Conservation (phyloP, 305 asterid genomes). For the Fraxinus dipetala region DNA sequence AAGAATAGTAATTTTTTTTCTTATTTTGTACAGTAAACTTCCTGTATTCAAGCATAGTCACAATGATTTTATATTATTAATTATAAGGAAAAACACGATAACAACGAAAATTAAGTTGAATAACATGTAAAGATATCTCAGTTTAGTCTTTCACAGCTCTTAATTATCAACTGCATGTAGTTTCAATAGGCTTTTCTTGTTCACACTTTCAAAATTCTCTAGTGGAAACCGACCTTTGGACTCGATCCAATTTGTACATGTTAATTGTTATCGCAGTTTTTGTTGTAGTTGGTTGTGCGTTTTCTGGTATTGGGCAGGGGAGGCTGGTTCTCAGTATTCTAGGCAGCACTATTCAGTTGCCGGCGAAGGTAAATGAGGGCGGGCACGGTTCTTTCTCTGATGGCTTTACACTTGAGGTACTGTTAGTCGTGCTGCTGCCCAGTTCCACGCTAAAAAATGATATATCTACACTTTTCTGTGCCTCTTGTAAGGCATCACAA, state of each 20-base stretch:
- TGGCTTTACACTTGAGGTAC: conserved; percentile 39
- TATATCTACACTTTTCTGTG: conserved; percentile 35
- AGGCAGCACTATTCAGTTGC: conserved; percentile 34
- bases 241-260: conserved; percentile 31
- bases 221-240: conserved; percentile 54
- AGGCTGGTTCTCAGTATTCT: conserved; percentile 38
- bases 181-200: conserved; percentile 32
- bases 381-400: conserved; percentile 25
- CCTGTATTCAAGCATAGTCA: not conserved
- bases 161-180: conserved; percentile 36
- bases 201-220: conserved; percentile 40
- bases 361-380: conserved; percentile 27
- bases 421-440: conserved; percentile 49
- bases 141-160: not conserved
- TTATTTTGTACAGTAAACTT: not conserved
- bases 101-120: not conserved
- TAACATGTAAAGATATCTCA: not conserved
- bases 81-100: not conserved
- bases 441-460: conserved; percentile 39
- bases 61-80: not conserved
- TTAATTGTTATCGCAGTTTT: conserved; percentile 16
- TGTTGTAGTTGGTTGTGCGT: conserved; percentile 23
- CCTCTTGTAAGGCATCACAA: conserved; percentile 26
- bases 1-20: not conserved
- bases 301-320: conserved; percentile 37